These are phyloP conservation scores for Dendrocalamus latiflorus DNA, from an alignment of 202 grass and related monocot genomes.

Conservation along the genomic window DNA sequence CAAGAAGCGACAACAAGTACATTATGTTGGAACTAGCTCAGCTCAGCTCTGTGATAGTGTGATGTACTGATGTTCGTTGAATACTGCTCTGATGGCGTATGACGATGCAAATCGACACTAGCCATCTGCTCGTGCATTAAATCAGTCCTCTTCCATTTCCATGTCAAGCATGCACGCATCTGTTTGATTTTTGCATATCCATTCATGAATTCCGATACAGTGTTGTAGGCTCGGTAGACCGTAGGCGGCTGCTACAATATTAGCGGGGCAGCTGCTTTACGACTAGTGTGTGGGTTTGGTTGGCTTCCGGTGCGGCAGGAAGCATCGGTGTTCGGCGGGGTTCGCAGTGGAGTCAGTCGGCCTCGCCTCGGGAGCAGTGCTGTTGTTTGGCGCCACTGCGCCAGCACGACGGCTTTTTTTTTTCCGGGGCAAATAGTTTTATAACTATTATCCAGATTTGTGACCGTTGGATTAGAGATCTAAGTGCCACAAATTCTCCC, in stretches of 20 bases:
- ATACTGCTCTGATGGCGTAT: background rate
- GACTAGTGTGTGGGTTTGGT: background rate
- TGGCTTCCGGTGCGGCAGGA: slow-evolving; percentile 26
- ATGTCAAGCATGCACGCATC: background rate
- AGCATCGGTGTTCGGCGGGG: slow-evolving; percentile 28
- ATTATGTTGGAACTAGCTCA: slow-evolving; percentile 1
- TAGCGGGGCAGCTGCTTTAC: slow-evolving; percentile 29
- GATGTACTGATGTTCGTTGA: background rate
- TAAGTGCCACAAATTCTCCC: too few species aligned
- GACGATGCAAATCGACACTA: background rate
- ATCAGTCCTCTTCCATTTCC: background rate
- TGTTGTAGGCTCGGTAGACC: background rate
- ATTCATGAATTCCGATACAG: background rate
- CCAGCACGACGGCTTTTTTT: too few species aligned
- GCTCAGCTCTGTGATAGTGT: background rate
- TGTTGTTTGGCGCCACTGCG: background rate
- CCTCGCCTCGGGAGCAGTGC: slow-evolving; percentile 3
- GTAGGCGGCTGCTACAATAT: slow-evolving; percentile 17
- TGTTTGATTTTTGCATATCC: background rate
- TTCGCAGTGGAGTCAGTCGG: background rate
- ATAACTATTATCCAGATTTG: too few species aligned
- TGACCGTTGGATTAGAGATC: too few species aligned
- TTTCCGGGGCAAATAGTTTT: too few species aligned
- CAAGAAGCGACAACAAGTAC: slow-evolving; percentile 3
- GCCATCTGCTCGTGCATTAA: background rate